Conservation (phyloP, 2,329 filamentous ascomycete genomes). For the Cladosporium sphaerospermum region DNA sequence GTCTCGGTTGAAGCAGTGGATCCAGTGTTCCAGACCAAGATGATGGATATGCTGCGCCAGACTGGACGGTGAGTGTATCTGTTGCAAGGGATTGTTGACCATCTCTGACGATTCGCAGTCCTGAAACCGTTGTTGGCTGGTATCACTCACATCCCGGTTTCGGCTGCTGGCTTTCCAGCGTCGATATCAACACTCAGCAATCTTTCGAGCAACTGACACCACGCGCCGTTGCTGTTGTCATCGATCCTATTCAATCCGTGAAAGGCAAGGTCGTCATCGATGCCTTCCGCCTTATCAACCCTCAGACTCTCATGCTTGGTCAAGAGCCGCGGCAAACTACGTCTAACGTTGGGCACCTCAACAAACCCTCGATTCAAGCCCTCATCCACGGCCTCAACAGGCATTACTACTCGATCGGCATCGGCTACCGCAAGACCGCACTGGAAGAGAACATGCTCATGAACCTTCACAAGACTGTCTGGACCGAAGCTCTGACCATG, state of each 20-base stretch:
- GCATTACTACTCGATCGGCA: slow-evolving; percentile 98
- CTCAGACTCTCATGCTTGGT: slow-evolving; percentile 93
- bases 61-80: slow-evolving; percentile 68
- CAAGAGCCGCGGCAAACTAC: slow-evolving; percentile 97
- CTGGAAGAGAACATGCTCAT: slow-evolving; percentile 99
- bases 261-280: slow-evolving; percentile 99
- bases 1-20: slow-evolving; percentile 98
- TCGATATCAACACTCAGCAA: slow-evolving; percentile 99
- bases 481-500: slow-evolving; percentile 97
- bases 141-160: slow-evolving; percentile 99
- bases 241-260: slow-evolving; percentile 97
- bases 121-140: slow-evolving; percentile 97
- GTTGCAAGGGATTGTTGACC: slow-evolving; percentile 4
- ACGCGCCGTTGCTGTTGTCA: slow-evolving; percentile 92
- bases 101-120: slow-evolving; percentile 46
- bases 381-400: slow-evolving; percentile 96
- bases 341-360: slow-evolving; percentile 93
- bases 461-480: slow-evolving; percentile 99
- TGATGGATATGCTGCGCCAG: slow-evolving; percentile 99
- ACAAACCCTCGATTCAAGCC: slow-evolving; percentile 99
- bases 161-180: slow-evolving; percentile 96
- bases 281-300: slow-evolving; percentile 96
- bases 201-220: slow-evolving; percentile 99
- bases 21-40: slow-evolving; percentile 98
- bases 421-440: slow-evolving; percentile 93